Evolutionary conservation across 148 eudicot genomes (phyloP).

Genomic region (Vaccinium myrtillus): DNA sequence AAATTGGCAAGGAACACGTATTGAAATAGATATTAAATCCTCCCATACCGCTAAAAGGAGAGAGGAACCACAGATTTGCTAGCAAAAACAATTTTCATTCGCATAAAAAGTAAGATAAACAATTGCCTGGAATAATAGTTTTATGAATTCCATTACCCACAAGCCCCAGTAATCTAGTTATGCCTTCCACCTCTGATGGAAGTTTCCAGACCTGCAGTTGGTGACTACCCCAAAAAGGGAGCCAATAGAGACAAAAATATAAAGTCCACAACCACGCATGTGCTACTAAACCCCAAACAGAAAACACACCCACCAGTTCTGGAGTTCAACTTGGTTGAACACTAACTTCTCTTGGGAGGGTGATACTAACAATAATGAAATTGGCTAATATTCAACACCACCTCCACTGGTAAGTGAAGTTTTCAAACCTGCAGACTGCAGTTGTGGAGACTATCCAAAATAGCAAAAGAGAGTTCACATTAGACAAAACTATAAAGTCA

Average conservation of each 20-base stretch:
- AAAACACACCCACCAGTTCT: not conserved
- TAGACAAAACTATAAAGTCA: not conserved
- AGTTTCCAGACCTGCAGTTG: not conserved
- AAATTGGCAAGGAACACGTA: not conserved
- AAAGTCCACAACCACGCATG: not conserved
- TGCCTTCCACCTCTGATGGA: not conserved
- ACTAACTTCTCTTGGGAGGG: not conserved
- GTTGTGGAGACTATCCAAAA: not conserved
- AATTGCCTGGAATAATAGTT: not conserved
- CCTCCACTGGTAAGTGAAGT: not conserved
- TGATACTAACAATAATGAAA: not conserved
- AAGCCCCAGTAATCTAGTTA: too few relatives aligned
- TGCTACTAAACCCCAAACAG: not conserved
- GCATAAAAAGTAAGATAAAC: not conserved
- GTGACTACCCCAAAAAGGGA: not conserved
- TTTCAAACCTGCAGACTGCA: not conserved
- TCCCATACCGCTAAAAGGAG: not conserved
- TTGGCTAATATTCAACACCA: not conserved
- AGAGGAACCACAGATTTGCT: not conserved
- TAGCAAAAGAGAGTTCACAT: not conserved
- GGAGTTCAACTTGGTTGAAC: not conserved
- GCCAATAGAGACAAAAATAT: not conserved
- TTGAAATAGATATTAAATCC: not conserved
- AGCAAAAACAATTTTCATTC: too few relatives aligned
- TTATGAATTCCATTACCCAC: not conserved